Conservation (phyloP, 1,139 yeast genomes). For the Nakaseomyces uthaithaninus region DNA sequence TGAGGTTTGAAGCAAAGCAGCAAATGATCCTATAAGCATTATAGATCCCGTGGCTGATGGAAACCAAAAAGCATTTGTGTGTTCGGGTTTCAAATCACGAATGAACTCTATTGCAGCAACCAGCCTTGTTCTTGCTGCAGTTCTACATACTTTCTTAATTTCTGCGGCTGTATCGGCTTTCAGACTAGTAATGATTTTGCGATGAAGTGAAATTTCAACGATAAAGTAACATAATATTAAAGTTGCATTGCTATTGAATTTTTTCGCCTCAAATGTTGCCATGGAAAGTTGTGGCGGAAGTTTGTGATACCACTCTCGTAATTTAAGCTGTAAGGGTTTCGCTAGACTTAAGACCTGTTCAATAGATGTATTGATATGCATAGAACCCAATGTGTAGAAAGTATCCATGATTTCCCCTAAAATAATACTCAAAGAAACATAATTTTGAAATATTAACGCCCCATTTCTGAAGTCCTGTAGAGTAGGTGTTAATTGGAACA, state of each 20-base stretch:
- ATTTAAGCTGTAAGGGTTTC: slow-evolving; percentile 72
- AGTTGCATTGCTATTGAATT: slow-evolving; percentile 61
- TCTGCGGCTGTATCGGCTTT: slow-evolving; percentile 48
- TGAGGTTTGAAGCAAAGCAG: slow-evolving; percentile 64
- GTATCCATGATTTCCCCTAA: slow-evolving; percentile 63
- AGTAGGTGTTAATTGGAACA: slow-evolving; percentile 27
- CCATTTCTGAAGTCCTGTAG: slow-evolving; percentile 64
- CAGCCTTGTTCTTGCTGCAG: slow-evolving; percentile 75
- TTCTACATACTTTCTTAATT: slow-evolving; percentile 63
- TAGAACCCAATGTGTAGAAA: slow-evolving; percentile 63
- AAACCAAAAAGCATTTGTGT: slow-evolving; percentile 83
- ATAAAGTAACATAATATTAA: slow-evolving; percentile 81
- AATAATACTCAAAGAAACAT: slow-evolving; percentile 61
- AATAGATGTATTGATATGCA: slow-evolving; percentile 47
- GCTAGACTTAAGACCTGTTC: slow-evolving; percentile 64
- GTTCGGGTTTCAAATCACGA: slow-evolving; percentile 66
- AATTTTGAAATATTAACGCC: slow-evolving; percentile 57
- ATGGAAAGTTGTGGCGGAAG: slow-evolving; percentile 65
- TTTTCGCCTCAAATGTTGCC: slow-evolving; percentile 52
- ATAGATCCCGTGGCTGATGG: slow-evolving; percentile 70
- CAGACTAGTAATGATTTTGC: slow-evolving; percentile 63
- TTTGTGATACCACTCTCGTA: slow-evolving; percentile 79
- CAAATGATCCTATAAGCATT: slow-evolving; percentile 78
- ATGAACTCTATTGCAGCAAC: slow-evolving; percentile 78
- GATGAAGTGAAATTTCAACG: slow-evolving; percentile 73